Base-by-base conservation (phyloP, 75 land plant genomes). In the Isoetes taiwanensis region DNA sequence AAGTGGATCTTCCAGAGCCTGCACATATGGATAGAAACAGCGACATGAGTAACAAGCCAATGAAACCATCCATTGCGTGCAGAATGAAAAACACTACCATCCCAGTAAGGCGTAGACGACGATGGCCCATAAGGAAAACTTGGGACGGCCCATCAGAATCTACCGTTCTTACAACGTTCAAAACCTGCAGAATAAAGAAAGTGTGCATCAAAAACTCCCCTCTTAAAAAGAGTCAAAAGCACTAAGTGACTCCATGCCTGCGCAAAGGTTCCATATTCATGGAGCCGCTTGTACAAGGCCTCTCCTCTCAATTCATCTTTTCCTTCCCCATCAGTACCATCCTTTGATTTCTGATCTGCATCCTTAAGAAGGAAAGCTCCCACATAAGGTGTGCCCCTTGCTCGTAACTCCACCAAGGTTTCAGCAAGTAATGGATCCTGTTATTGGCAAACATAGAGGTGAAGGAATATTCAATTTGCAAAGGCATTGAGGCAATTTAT, bases 241-340 rank as follows among this genome's bases (percentile, higher is more conserved):
- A 57, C 17, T 20, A 60, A 67, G 43, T 10, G 2, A n/a, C 30
- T 32, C 27, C 6, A 53, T 71, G 82, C 95, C 95, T 88, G 96
- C 21, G 96, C 96, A 35, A 89, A 76, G 26, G 96, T 89, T 20
- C 96, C 96, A 72, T 83, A 82, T 70, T 85, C 96, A 79, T 89
- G 91, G 30, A 89, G 79, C 25, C 86, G 76, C 34, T 85, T 80
- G 31, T 66, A 77, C 25, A 89, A 74, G 11, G 79, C 96, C 62
- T 79, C 77, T 38, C 96, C 96, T 50, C 71, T 88, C 34, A 82
- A 65, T 0, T 85, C 87, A 62, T 70, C 69, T 34, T 68, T 42
- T 32, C 40, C 77, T 40, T 78, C 95, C 37, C 76, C 34, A 28
- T 78, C 89, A 29, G 70, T 66, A 43, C 78, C 74, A 40, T 78